Percentiles rank a stretch among this genome's conserved stretches.
Evolutionary conservation across 2,329 filamentous ascomycete genomes (phyloP).

Genomic region (Talaromyces funiculosus): DNA sequence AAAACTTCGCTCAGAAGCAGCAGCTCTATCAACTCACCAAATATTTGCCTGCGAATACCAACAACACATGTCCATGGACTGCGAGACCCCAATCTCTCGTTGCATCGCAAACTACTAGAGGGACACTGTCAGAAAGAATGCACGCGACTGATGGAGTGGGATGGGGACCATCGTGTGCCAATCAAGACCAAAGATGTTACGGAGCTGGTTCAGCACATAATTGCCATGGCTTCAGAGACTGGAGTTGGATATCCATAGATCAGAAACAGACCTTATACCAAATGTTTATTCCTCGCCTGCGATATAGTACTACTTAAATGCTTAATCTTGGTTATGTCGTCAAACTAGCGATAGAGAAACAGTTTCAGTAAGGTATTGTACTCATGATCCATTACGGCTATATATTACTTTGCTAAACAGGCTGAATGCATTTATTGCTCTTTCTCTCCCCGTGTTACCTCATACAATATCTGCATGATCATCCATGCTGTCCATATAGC

Average conservation of each 20-base stretch:
- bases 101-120: constrained; percentile 53
- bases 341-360: neutral
- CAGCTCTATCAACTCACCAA: neutral
- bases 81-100: constrained; percentile 54
- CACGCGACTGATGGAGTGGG: constrained; percentile 62
- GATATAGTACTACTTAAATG: too few relatives aligned
- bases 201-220: constrained; percentile 48
- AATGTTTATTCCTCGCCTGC: too few relatives aligned
- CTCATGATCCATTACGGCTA: neutral
- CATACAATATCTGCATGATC: neutral
- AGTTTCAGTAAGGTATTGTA: neutral
- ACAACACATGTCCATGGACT: constrained; percentile 65
- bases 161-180: constrained; percentile 65
- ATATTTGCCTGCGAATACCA: constrained; percentile 44
- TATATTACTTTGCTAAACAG: neutral
- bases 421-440: neutral
- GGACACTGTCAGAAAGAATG: constrained; percentile 55
- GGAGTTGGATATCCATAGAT: neutral
- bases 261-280: neutral
- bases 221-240: constrained; percentile 43
- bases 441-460: neutral
- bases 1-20: neutral
- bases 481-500: neutral
- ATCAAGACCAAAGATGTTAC: constrained; percentile 63
- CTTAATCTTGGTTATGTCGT: neutral